Evolutionary conservation across 306 rosid species (phyloP).

Genomic region (Purshia tridentata): DNA sequence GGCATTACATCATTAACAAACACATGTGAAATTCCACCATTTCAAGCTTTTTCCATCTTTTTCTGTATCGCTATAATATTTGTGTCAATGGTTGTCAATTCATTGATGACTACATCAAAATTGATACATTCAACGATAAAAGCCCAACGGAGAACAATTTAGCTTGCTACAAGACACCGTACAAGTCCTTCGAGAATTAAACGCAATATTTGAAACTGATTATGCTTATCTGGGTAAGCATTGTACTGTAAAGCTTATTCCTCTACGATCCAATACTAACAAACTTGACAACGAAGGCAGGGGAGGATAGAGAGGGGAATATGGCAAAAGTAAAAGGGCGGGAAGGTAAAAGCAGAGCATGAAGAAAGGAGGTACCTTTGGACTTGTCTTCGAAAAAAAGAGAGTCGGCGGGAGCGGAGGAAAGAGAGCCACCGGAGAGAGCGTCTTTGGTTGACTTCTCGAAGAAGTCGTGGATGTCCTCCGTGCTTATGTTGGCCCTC

Average conservation of each 20-base stretch:
- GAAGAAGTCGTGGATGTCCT: conserved; percentile 66
- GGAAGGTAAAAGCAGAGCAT: background rate
- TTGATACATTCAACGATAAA: no score
- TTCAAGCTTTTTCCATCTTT: background rate
- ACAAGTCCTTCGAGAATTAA: background rate
- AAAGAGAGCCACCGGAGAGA: conserved; percentile 66
- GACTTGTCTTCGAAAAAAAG: conserved; percentile 72
- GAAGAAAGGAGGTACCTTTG: conserved; percentile 36
- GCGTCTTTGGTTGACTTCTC: conserved; percentile 80
- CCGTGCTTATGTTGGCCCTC: conserved; percentile 80
- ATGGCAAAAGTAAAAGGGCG: background rate
- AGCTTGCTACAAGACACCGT: background rate
- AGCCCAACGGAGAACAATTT: background rate
- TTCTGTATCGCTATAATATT: no score
- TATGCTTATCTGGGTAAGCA: no score
- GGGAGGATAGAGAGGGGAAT: background rate
- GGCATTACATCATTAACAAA: background rate
- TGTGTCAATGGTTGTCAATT: no score
- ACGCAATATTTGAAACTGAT: no score
- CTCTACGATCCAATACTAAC: background rate
- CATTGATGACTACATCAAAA: no score
- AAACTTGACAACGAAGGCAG: background rate
- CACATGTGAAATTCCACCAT: background rate
- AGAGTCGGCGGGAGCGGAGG: conserved; percentile 51
- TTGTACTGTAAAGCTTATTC: no score